Conservation (phyloP, 176 grass and related monocot species). For the Tillandsia fasciculata region DNA sequence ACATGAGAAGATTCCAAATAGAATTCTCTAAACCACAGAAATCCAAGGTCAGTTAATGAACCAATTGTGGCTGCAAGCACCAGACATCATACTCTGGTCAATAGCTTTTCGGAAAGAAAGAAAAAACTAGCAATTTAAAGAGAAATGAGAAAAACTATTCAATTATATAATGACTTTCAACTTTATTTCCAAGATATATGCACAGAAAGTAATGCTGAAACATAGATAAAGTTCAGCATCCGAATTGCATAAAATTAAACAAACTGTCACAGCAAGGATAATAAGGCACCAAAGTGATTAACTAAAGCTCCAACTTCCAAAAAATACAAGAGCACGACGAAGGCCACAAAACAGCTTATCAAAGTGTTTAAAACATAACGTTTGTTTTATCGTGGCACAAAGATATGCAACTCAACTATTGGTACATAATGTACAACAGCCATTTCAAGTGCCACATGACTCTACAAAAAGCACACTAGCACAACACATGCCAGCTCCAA, state of each 20-base stretch:
- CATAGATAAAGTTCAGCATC: background rate
- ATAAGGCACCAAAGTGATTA: background rate
- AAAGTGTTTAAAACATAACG: too few relatives aligned
- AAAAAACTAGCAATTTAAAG: background rate
- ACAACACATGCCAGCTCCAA: too few relatives aligned
- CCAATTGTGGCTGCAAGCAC: conserved; percentile 89
- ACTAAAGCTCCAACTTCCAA: background rate
- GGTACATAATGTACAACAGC: too few relatives aligned
- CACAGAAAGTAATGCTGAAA: background rate
- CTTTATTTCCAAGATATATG: background rate
- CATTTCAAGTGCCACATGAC: too few relatives aligned
- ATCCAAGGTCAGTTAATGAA: conserved; percentile 88
- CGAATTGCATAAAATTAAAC: background rate
- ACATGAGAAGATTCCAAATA: conserved; percentile 98
- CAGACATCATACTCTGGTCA: background rate
- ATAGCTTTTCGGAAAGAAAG: conserved; percentile 1
- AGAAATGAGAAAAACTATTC: background rate
- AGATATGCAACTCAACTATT: too few relatives aligned
- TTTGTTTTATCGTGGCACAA: too few relatives aligned
- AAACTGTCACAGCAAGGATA: background rate
- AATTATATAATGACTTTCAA: background rate
- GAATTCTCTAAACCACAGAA: conserved; percentile 99
- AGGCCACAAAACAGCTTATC: too few relatives aligned
- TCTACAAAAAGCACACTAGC: too few relatives aligned
- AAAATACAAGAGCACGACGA: background rate